Conservation (phyloP, 306 rosid genomes). For the Psophocarpus tetragonolobus region DNA sequence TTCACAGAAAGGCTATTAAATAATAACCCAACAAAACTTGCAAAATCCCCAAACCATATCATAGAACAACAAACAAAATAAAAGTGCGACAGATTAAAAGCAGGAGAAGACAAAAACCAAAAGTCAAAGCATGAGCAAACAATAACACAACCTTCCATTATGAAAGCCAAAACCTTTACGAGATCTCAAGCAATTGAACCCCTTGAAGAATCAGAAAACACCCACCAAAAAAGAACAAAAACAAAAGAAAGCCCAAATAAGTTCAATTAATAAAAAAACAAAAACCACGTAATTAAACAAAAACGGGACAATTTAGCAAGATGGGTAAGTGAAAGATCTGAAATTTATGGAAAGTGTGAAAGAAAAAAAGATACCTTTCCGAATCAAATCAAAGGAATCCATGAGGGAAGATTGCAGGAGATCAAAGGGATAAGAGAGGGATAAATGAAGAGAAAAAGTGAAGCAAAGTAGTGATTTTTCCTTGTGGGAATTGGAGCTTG, state of each 20-base stretch:
- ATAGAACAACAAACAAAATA: constrained; percentile 21
- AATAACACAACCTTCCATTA: constrained; percentile 26
- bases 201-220: neutral
- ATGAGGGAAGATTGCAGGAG: constrained; percentile 54
- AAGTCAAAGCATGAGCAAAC: constrained; percentile 26
- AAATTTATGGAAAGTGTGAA: neutral
- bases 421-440: too few species aligned
- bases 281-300: too few species aligned
- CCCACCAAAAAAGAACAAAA: neutral
- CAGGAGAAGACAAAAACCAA: neutral
- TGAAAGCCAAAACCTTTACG: constrained; percentile 31
- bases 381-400: constrained; percentile 88
- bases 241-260: neutral
- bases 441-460: constrained; percentile 16
- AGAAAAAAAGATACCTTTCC: constrained; percentile 57
- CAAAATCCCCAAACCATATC: constrained; percentile 9
- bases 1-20: neutral
- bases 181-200: constrained; percentile 61
- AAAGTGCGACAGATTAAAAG: constrained; percentile 30
- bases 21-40: constrained; percentile 30
- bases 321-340: constrained; percentile 49
- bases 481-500: neutral
- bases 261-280: constrained; percentile 29
- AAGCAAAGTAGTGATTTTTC: constrained; percentile 13
- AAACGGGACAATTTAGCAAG: neutral